These are phyloP conservation scores for Coix lacrymajobi DNA, from an alignment of 176 grass and related monocot genomes.

Conservation along the genomic window DNA sequence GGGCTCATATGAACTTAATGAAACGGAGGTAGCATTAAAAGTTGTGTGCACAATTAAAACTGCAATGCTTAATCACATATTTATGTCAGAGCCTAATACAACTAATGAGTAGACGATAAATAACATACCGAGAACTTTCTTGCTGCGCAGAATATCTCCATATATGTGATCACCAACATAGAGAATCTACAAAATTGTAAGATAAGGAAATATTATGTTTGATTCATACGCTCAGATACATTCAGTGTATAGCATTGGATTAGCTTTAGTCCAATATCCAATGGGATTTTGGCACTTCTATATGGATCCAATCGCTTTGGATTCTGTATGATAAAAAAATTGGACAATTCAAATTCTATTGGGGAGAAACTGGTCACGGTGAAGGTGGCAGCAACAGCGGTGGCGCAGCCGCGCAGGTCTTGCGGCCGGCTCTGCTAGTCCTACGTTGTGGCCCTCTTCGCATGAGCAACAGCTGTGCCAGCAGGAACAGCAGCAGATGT, in stretches of 20 bases:
- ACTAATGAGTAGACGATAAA: not conserved
- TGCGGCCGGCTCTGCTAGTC: not conserved
- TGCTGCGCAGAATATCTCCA: slow-evolving; percentile 96
- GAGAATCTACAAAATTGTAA: slow-evolving; percentile 56
- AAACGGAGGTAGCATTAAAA: not conserved
- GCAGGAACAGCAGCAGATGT: not conserved
- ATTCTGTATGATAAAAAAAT: not conserved
- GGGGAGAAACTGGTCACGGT: not conserved
- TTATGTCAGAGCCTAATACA: not conserved
- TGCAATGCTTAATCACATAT: not conserved
- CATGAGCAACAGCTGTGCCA: not conserved
- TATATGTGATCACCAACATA: slow-evolving; percentile 99
- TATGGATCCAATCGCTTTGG: not conserved
- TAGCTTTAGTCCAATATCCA: not conserved
- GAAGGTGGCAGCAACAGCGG: not conserved
- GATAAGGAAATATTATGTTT: slow-evolving; percentile 9
- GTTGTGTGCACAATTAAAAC: not conserved
- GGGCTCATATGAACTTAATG: not conserved
- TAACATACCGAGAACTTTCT: slow-evolving; percentile 84
- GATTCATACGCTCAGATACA: not conserved
- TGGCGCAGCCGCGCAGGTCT: not conserved
- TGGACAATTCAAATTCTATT: not conserved
- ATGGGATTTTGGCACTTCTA: not conserved
- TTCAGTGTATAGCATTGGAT: not conserved
- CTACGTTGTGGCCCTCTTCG: not conserved